Evolutionary conservation across 2,329 filamentous ascomycete genomes (phyloP).

Genomic region (Parafenestella ontariensis): DNA sequence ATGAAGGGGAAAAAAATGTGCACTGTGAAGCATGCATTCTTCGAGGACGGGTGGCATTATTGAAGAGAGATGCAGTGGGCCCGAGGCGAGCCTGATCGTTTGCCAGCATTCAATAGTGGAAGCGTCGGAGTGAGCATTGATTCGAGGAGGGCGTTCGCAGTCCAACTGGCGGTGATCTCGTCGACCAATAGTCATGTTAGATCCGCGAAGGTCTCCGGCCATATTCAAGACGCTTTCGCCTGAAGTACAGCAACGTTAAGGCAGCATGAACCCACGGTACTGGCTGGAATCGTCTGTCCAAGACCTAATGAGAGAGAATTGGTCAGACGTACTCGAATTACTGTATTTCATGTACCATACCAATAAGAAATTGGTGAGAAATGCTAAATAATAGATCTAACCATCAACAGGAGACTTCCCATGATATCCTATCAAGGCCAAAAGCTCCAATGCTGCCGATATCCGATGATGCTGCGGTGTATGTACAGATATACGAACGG

Average conservation of each 20-base stretch:
- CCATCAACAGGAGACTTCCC: not conserved
- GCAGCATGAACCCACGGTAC: not conserved
- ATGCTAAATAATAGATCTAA: constrained; percentile 4
- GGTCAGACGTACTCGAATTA: constrained; percentile 2
- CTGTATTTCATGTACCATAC: constrained; percentile 4
- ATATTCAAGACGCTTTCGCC: not conserved
- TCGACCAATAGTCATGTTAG: not conserved
- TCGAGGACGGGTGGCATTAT: not conserved
- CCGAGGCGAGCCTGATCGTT: not conserved
- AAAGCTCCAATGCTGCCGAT: constrained; percentile 27
- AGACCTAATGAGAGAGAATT: not conserved
- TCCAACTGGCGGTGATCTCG: not conserved
- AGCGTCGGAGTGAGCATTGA: not conserved
- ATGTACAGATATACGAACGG: constrained; percentile 31
- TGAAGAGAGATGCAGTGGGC: not conserved
- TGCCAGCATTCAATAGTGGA: constrained; percentile 4
- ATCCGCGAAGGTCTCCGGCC: not conserved
- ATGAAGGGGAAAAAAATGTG: not conserved
- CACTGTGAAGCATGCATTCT: no score
- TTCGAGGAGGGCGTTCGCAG: not conserved
- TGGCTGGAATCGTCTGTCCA: not conserved
- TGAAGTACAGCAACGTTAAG: not conserved
- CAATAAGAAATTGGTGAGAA: not conserved
- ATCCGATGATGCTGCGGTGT: constrained; percentile 26
- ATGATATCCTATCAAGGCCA: constrained; percentile 23